Percentiles rank a stretch among this genome's conserved stretches.
phyloP scores from a whole-genome alignment of 306 rosid genomes.

The Arachis hypogaea region DNA sequence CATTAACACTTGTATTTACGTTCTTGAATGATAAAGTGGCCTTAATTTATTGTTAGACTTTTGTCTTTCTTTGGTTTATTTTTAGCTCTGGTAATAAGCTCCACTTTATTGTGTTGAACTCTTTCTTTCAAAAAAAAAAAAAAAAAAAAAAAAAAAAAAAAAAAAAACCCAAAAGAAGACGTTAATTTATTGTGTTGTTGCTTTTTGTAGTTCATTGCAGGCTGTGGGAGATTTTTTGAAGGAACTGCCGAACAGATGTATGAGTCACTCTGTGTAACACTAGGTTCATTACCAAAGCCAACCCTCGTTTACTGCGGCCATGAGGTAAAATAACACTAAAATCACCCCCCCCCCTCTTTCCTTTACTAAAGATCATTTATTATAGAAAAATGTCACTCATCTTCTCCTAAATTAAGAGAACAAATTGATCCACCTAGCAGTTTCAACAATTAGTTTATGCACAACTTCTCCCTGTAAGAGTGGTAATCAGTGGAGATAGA shows the following conservation, averaged over 20 bases:
- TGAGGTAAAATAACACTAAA: constrained; percentile 60
- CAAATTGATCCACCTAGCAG: constrained; percentile 1
- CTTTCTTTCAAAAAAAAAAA: no score
- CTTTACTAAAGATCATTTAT: not conserved
- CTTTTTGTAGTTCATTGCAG: constrained; percentile 45
- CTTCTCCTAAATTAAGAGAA: not conserved
- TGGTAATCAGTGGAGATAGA: not conserved
- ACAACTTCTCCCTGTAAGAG: not conserved
- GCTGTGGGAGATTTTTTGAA: constrained; percentile 89
- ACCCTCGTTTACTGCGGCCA: constrained; percentile 90
- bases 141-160: no score
- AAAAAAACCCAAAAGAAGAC: no score
- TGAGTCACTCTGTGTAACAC: constrained; percentile 72
- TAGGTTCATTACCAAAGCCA: constrained; percentile 83
- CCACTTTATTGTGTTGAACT: no score
- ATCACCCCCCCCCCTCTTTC: not conserved
- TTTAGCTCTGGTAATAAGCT: no score
- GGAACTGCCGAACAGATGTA: constrained; percentile 98
- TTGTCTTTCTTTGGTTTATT: no score
- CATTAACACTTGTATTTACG: not conserved
- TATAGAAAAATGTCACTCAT: not conserved
- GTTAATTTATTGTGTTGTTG: no score
- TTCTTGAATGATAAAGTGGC: constrained; percentile 19
- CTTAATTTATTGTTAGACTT: constrained; percentile 3
- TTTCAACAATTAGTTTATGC: constrained; percentile 5